A percentile compares a stretch with the other conserved stretches of the same genome.
Conservation (phyloP, 768 basidiomycete species). For the Auriscalpium orientale region DNA sequence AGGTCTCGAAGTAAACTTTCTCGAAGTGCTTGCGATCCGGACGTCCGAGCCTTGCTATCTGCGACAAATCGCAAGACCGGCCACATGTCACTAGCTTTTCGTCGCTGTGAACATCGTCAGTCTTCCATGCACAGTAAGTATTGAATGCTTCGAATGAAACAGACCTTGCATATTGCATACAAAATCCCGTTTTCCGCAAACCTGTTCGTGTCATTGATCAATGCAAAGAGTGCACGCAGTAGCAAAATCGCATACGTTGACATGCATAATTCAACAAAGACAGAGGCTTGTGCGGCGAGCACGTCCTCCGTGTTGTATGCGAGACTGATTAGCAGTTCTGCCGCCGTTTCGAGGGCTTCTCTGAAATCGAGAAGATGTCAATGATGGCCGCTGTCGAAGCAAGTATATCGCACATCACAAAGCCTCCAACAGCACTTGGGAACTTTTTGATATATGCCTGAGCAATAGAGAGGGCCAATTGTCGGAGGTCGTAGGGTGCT, state of each 20-base stretch:
- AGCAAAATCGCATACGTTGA: conserved; percentile 31
- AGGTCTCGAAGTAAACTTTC: conserved; percentile 30
- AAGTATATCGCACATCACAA: conserved; percentile 41
- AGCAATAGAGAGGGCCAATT: conserved; percentile 51
- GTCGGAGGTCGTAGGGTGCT: conserved; percentile 60
- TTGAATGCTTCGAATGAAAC: conserved; percentile 3
- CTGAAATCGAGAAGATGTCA: conserved; percentile 23
- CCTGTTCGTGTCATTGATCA: conserved; percentile 24
- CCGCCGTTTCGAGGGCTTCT: conserved; percentile 44
- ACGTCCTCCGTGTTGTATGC: conserved; percentile 47
- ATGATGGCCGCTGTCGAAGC: neutral
- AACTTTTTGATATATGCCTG: conserved; percentile 60
- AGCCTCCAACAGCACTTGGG: conserved; percentile 41
- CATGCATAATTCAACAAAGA: conserved; percentile 47
- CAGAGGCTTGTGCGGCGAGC: conserved; percentile 47
- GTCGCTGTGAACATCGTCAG: conserved; percentile 5
- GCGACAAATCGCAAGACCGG: conserved; percentile 7
- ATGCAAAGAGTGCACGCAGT: neutral
- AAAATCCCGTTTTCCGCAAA: conserved; percentile 53
- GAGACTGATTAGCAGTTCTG: conserved; percentile 40
- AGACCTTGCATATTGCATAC: conserved; percentile 49
- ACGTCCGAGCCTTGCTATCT: neutral
- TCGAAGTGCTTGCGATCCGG: conserved; percentile 22
- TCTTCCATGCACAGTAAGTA: neutral
- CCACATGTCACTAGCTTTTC: conserved; percentile 1